phyloP scores from a whole-genome alignment of 108 stramenopile species.

The Discostella pseudostelligera region DNA sequence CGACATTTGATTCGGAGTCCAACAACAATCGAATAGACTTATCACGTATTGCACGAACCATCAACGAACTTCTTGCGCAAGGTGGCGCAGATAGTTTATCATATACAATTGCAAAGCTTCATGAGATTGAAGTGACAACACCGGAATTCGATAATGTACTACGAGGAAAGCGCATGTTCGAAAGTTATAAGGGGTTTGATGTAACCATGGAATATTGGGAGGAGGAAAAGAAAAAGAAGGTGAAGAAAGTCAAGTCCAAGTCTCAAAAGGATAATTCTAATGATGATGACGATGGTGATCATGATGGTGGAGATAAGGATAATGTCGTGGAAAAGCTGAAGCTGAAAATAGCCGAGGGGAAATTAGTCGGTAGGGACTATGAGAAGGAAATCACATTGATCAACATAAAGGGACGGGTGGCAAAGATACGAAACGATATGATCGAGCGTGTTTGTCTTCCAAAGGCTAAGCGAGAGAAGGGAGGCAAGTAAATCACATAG shows the following conservation, averaged over 20 bases:
- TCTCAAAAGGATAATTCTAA: background rate
- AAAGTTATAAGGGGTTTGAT: slow-evolving; percentile 77
- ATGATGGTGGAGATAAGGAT: slow-evolving; percentile 23
- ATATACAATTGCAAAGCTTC: slow-evolving; percentile 49
- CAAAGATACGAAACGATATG: slow-evolving; percentile 62
- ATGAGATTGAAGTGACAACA: slow-evolving; percentile 81
- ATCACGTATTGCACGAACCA: slow-evolving; percentile 52
- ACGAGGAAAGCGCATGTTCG: slow-evolving; percentile 49
- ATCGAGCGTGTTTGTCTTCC: slow-evolving; percentile 60
- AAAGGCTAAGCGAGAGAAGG: slow-evolving; percentile 80
- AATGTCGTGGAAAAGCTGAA: slow-evolving; percentile 44
- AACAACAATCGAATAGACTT: slow-evolving; percentile 41
- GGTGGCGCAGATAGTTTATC: slow-evolving; percentile 40
- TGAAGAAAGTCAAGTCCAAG: slow-evolving; percentile 25
- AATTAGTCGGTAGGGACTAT: slow-evolving; percentile 52
- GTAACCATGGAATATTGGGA: slow-evolving; percentile 62
- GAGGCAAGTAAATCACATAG: slow-evolving; percentile 27
- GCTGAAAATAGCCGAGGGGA: slow-evolving; percentile 52
- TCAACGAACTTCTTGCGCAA: slow-evolving; percentile 56
- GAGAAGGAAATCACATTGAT: slow-evolving; percentile 53
- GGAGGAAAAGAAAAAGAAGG: slow-evolving; percentile 43
- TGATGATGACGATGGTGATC: background rate
- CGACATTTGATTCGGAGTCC: background rate
- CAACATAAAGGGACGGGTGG: slow-evolving; percentile 74
- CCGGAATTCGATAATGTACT: slow-evolving; percentile 45